Evolutionary conservation across 176 grass and related monocot species (phyloP).

Genomic region (Eragrostis curvula): DNA sequence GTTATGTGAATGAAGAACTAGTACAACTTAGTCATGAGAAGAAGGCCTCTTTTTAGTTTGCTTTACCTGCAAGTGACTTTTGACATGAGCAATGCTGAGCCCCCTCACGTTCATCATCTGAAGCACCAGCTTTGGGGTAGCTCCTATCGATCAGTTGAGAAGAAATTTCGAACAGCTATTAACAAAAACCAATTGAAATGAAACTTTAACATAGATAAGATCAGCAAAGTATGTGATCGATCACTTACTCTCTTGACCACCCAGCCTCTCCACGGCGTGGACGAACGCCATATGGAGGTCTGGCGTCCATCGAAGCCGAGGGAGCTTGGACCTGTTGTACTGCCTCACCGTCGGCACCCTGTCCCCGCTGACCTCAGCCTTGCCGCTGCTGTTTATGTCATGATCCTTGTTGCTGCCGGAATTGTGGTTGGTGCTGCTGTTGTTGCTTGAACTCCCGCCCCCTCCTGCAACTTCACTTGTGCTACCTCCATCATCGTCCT

Average conservation of each 20-base stretch:
- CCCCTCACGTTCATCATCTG: conserved; percentile 99
- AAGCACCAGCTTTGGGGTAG: conserved; percentile 98
- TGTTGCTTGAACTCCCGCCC: conserved; percentile 52
- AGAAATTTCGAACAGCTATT: background rate
- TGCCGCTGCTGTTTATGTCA: conserved; percentile 34
- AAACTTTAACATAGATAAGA: background rate
- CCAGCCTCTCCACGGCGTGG: conserved; percentile 85
- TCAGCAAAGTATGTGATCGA: background rate
- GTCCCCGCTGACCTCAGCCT: conserved; percentile 54
- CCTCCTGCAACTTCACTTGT: conserved; percentile 44
- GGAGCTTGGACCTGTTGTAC: conserved; percentile 88
- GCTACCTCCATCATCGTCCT: conserved; percentile 25
- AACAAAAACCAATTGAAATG: conserved; percentile 2
- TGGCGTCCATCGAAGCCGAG: conserved; percentile 88
- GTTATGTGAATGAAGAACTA: conserved; percentile 39
- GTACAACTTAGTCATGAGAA: conserved; percentile 52
- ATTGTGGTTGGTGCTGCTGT: conserved; percentile 58
- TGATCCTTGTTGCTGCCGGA: conserved; percentile 40
- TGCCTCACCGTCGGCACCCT: conserved; percentile 64
- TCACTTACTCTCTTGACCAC: conserved; percentile 96
- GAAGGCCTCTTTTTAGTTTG: conserved; percentile 35
- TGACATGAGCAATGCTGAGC: conserved; percentile 99
- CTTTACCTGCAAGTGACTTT: conserved; percentile 99
- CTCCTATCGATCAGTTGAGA: conserved; percentile 56
- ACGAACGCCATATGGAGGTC: conserved; percentile 95